Conservation (phyloP, 1,139 yeast genomes). For the Lodderomyces theae region DNA sequence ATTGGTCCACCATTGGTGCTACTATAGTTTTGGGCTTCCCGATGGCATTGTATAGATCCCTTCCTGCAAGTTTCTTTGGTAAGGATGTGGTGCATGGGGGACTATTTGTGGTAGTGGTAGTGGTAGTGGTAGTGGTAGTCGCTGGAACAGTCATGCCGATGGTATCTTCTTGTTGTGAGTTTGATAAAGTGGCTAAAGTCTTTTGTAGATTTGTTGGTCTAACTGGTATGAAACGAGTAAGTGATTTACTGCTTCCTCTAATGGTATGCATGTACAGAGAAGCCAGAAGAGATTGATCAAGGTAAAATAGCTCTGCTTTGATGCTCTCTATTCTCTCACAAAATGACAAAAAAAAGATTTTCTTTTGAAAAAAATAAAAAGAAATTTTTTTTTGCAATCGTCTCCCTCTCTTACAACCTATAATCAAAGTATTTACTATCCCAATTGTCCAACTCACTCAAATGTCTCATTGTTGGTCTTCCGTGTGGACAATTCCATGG, state of each 20-base stretch:
- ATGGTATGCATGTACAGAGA: not conserved
- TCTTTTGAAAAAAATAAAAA: too few species aligned
- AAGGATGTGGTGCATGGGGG: too few species aligned
- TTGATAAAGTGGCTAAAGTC: not conserved
- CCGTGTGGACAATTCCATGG: conserved; percentile 99
- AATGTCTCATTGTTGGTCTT: conserved; percentile 91
- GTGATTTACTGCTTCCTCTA: not conserved
- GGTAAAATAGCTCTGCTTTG: not conserved
- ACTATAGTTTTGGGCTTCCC: conserved; percentile 82
- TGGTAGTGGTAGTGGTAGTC: not conserved
- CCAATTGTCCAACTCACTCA: conserved; percentile 50
- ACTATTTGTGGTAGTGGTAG: conserved; percentile 2
- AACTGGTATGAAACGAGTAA: not conserved
- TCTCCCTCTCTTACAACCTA: conserved; percentile 5
- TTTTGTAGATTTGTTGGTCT: not conserved
- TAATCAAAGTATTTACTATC: conserved; percentile 13
- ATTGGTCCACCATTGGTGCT: conserved; percentile 99
- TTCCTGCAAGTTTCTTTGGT: conserved; percentile 44
- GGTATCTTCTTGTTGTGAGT: not conserved
- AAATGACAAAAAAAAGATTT: not conserved
- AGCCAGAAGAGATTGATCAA: too few species aligned
- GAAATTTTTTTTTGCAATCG: too few species aligned
- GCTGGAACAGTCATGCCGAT: conserved; percentile 1
- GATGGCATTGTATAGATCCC: conserved; percentile 64
- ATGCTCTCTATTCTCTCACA: not conserved